A percentile compares a stretch with the other conserved stretches of the same genome.
Evolutionary conservation across 805 yeast genomes (phyloP).

Genomic region (Jamesozyma gamospora): DNA sequence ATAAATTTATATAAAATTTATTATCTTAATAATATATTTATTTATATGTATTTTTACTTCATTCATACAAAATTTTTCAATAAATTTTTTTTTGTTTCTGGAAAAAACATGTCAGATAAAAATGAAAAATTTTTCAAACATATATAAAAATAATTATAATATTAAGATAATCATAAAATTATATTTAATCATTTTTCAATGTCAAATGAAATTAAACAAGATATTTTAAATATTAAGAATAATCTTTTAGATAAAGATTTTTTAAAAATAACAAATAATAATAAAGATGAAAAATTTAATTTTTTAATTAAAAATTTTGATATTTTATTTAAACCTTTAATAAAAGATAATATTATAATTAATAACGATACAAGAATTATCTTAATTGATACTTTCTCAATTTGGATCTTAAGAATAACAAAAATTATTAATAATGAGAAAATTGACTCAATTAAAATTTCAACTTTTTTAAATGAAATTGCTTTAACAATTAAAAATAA

Average conservation of each 20-base stretch:
- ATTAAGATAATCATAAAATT: no score
- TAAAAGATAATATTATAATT: slow-evolving; percentile 4
- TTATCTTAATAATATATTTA: no score
- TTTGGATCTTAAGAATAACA: slow-evolving; percentile 51
- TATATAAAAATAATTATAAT: no score
- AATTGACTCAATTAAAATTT: slow-evolving; percentile 10
- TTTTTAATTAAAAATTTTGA: slow-evolving; percentile 5
- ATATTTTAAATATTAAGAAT: background rate
- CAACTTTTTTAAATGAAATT: slow-evolving; percentile 5
- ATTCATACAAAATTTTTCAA: no score
- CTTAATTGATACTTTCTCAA: slow-evolving; percentile 49
- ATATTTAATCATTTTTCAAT: no score
- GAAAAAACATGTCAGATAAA: no score
- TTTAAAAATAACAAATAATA: background rate
- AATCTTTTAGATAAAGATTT: slow-evolving; percentile 1
- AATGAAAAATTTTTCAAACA: no score
- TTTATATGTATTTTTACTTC: no score
- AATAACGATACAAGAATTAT: slow-evolving; percentile 23
- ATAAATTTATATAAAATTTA: no score
- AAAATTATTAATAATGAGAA: slow-evolving; percentile 30
- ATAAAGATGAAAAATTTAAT: slow-evolving; percentile 2
- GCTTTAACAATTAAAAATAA: slow-evolving; percentile 19
- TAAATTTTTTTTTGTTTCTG: no score
- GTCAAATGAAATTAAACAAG: background rate
- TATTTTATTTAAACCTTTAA: slow-evolving; percentile 4